Base-by-base conservation (phyloP, 305 asterid species). In the Fraxinus latifolia region DNA sequence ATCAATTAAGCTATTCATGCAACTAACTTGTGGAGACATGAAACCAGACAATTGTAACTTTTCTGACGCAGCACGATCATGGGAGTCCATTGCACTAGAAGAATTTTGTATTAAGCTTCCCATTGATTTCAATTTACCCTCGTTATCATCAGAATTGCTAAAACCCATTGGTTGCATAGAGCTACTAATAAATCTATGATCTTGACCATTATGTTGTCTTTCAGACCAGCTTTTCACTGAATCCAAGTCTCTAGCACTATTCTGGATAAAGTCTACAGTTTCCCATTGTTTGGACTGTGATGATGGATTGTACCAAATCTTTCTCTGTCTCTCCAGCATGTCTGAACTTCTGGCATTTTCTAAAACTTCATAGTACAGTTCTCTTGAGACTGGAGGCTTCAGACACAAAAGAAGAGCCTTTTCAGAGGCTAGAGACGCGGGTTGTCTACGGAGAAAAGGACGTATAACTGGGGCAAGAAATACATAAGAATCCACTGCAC, bases 401-500 rank as follows among this genome's bases (percentile, higher is more conserved):
- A 96, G 90, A 89, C 97, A 94, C 53, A 91, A 94, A 86, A 94
- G 88, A 83, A 96, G 91, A 84, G 93, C 89, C 84, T 88, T 92
- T 83, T 91, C 98, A 75, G 98, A 91, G 82, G 98, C 97, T 83
- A 96, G 88, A 76, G 99, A 96, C 74, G 98, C 92, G 36, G 99
- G 98, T 81, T 93, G 97, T 86, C 99, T 88, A 37, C 97, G 97
- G 67, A 96, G 91, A 86, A 96, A 92, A 58, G 97, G 96, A 70
- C 93, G 94, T 82, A 96, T 91, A 79, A 96, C 87, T 21, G 98
- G 98, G 74, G 90, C 98, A 83, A 96, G 96, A 89, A 91, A 96
- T 88, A 94, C 98, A 86, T 91, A 94, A 32, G 99, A 96, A 91
- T 94, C 99, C 19, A 96, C 97, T n/a, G 99, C 98, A 84, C 98